Conservation (phyloP, 108 stramenopile genomes). For the Cyclotella baltica region DNA sequence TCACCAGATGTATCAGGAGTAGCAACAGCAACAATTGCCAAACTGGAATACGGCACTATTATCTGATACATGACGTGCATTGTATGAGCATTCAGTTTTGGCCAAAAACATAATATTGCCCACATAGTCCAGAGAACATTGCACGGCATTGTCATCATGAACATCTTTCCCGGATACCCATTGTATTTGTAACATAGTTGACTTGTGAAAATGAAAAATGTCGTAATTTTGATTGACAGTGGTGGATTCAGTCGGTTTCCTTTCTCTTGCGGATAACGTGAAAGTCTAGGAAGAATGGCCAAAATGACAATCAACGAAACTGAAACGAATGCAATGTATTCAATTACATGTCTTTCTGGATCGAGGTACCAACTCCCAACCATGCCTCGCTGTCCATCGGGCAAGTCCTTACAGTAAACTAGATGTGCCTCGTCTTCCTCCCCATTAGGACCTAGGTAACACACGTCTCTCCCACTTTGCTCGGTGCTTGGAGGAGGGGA, state of each 20-base stretch:
- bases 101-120: slow-evolving; percentile 37
- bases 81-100: slow-evolving; percentile 36
- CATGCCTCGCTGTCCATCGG: slow-evolving; percentile 48
- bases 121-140: slow-evolving; percentile 56
- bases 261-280: slow-evolving; percentile 42
- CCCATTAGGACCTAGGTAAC: slow-evolving; percentile 55
- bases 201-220: slow-evolving; percentile 25
- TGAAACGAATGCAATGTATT: slow-evolving; percentile 34
- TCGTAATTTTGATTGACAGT: slow-evolving; percentile 35
- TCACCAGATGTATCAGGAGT: slow-evolving; percentile 52
- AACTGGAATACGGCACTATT: slow-evolving; percentile 41
- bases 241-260: slow-evolving; percentile 36
- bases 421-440: slow-evolving; percentile 22
- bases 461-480: slow-evolving; percentile 42
- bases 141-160: slow-evolving; percentile 55
- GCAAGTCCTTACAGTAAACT: slow-evolving; percentile 54
- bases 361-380: slow-evolving; percentile 54
- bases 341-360: slow-evolving; percentile 52
- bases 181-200: slow-evolving; percentile 50
- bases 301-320: slow-evolving; percentile 32
- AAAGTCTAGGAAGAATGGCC: slow-evolving; percentile 25
- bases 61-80: slow-evolving; percentile 52
- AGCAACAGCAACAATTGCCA: slow-evolving; percentile 53
- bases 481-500: slow-evolving; percentile 46
- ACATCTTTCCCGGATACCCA: slow-evolving; percentile 55